Evolutionary conservation across 495 filamentous ascomycete genomes (phyloP), one percentile per base, ranked within the genome.

Genomic region (Penicillium cosmopolitanum): DNA sequence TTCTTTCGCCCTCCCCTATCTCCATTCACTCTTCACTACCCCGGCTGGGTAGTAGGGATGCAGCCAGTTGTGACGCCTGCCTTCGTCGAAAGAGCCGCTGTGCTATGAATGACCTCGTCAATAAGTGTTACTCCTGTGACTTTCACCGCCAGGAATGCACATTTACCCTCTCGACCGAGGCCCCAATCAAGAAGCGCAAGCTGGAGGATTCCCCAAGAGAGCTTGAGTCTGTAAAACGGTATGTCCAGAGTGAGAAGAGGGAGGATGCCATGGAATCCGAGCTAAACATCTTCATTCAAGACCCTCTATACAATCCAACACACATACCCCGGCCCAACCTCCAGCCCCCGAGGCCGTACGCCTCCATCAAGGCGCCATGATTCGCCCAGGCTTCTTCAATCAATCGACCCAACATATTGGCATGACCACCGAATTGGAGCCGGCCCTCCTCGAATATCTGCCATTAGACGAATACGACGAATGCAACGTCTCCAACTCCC

Each of bases 21-120:
- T 63, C 70, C 50, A 57, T 63, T 60, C 60, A 66, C 40, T 72
- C 72, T 2, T 59, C 69, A 48, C 51, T 72, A 43, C 51, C 68
- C 57, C 66, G 72, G 11, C 61, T 65, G 16, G 61, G 57, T 42
- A 73, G 76, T 48, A 73, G 77, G 73, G 64, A 82, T 82, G 74
- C 82, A 80, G 63, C 80, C 64, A 69, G 83, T 74, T 89, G 87
- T 73, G 90, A 94, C 79, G 88, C 90, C 43, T 98, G 95, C 76
- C 81, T 92, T 56, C 84, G 85, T 73, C 81, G 93, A 69, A 92
- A 93, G 73, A 91, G 87, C 66, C 88, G 92, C 66, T 98, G 95
- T 77, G 92, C 96, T 56, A 90, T 96, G 76, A 89, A 92, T 69
- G 78, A 82, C 56, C 72, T 76, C 64, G 75, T 77, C 59, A 79